These are phyloP conservation scores for Sordaria brevicollis DNA, from an alignment of 495 filamentous ascomycete species.

Conservation along the genomic window DNA sequence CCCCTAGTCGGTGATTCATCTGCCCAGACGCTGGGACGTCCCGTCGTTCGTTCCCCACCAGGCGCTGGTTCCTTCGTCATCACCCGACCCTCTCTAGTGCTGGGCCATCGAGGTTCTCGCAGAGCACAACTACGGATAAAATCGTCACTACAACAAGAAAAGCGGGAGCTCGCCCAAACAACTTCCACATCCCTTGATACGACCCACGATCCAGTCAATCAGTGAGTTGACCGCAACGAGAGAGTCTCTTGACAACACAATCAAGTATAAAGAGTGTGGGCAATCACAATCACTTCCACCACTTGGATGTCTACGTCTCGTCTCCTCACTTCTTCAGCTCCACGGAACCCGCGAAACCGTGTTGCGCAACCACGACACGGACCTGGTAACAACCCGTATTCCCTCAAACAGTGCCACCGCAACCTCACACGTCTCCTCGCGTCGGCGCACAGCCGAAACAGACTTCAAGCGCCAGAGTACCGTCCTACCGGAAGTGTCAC, in stretches of 20 bases:
- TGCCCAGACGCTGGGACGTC: slow-evolving; percentile 14
- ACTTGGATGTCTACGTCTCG: neutral
- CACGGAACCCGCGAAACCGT: neutral
- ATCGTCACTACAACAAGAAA: neutral
- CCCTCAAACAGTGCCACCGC: neutral
- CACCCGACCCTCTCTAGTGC: neutral
- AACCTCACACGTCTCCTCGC: neutral
- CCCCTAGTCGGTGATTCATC: slow-evolving; percentile 14
- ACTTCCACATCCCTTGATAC: neutral
- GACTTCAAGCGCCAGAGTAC: neutral
- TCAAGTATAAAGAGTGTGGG: neutral
- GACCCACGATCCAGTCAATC: neutral
- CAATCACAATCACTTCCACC: neutral
- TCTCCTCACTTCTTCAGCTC: neutral
- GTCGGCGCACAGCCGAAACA: neutral
- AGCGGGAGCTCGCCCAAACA: neutral
- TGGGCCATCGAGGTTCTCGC: neutral
- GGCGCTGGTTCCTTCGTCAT: neutral
- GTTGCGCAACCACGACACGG: neutral
- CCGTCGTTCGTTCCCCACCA: neutral
- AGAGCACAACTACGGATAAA: neutral
- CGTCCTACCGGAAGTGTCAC: slow-evolving; percentile 1
- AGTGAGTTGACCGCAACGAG: neutral
- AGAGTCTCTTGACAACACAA: neutral
- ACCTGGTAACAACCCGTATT: neutral